A percentile compares a stretch with the other conserved stretches of the same genome.
Conservation (phyloP, 2,329 filamentous ascomycete genomes). For the Tolypocladium amazonense region DNA sequence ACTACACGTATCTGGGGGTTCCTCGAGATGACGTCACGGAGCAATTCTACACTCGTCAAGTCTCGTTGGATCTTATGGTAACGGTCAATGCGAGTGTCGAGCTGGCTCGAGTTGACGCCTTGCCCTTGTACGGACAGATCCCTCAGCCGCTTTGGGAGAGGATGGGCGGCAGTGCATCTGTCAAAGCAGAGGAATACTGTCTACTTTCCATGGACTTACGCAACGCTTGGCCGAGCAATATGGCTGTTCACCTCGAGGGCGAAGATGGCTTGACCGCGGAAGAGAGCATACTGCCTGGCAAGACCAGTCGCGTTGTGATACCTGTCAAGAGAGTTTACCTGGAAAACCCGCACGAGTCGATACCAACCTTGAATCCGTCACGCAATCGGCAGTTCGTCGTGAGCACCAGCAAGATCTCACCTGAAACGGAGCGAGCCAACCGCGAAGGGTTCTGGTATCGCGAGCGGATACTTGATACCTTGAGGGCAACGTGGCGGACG, state of each 20-base stretch:
- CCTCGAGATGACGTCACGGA: constrained; percentile 56
- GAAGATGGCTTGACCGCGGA: constrained; percentile 38
- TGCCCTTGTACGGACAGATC: constrained; percentile 60
- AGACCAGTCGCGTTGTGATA: constrained; percentile 64
- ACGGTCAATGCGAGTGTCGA: constrained; percentile 91
- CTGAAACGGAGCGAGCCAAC: constrained; percentile 65
- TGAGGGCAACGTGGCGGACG: constrained; percentile 64
- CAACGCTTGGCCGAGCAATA: constrained; percentile 79
- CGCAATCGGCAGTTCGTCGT: constrained; percentile 91
- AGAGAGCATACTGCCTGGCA: constrained; percentile 52
- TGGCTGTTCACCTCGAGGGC: constrained; percentile 53
- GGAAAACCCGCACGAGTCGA: constrained; percentile 63
- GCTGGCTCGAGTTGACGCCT: constrained; percentile 65
- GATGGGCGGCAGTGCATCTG: constrained; percentile 20
- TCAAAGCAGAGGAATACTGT: constrained; percentile 55
- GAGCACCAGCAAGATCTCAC: constrained; percentile 65
- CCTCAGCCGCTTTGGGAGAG: constrained; percentile 49
- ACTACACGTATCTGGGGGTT: constrained; percentile 74
- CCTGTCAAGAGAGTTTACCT: constrained; percentile 67
- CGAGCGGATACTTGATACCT: constrained; percentile 61
- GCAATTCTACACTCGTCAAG: constrained; percentile 73
- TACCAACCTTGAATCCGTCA: constrained; percentile 70
- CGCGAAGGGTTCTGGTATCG: constrained; percentile 89
- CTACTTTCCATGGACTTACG: constrained; percentile 73
- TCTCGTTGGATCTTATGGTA: constrained; percentile 69